Evolutionary conservation across 2,329 filamentous ascomycete genomes (phyloP).

Genomic region (Laburnicola sp.): DNA sequence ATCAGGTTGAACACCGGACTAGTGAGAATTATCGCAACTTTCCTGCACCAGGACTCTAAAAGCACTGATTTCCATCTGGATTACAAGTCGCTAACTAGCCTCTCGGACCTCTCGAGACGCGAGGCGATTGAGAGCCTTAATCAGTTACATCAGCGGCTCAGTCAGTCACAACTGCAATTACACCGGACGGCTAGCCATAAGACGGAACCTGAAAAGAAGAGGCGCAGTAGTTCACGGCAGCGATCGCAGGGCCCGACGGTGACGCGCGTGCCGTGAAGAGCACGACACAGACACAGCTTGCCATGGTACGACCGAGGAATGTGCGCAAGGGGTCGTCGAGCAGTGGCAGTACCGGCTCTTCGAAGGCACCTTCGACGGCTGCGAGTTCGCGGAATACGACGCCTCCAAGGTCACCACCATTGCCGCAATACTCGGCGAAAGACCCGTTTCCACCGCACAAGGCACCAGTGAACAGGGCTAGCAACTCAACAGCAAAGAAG

Average conservation of each 20-base stretch:
- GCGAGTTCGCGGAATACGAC: conserved; percentile 26
- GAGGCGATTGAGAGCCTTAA: conserved; percentile 50
- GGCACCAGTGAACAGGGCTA: conserved; percentile 6
- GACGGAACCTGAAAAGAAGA: conserved; percentile 27
- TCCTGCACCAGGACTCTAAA: conserved; percentile 45
- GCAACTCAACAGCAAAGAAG: conserved; percentile 12
- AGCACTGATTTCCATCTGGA: conserved; percentile 42
- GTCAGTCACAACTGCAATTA: conserved; percentile 41
- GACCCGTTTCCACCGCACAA: conserved; percentile 17
- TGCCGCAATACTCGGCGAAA: conserved; percentile 19
- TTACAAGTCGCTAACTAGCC: conserved; percentile 49
- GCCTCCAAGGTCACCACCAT: conserved; percentile 18
- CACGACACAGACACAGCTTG: conserved; percentile 42
- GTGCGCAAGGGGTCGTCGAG: conserved; percentile 28
- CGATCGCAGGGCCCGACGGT: conserved; percentile 32
- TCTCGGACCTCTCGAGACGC: conserved; percentile 51
- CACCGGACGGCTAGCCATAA: conserved; percentile 22
- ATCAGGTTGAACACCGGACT: conserved; percentile 53
- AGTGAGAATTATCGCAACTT: conserved; percentile 51
- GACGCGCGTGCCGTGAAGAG: conserved; percentile 36
- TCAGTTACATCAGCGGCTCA: conserved; percentile 46
- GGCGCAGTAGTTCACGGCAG: conserved; percentile 25
- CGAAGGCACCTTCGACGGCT: conserved; percentile 26
- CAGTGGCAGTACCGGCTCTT: conserved; percentile 21
- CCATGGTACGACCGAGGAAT: conserved; percentile 41